These are phyloP conservation scores for Zygosaccharomyces bisporus DNA, from an alignment of 805 yeast species.

Conservation along the genomic window DNA sequence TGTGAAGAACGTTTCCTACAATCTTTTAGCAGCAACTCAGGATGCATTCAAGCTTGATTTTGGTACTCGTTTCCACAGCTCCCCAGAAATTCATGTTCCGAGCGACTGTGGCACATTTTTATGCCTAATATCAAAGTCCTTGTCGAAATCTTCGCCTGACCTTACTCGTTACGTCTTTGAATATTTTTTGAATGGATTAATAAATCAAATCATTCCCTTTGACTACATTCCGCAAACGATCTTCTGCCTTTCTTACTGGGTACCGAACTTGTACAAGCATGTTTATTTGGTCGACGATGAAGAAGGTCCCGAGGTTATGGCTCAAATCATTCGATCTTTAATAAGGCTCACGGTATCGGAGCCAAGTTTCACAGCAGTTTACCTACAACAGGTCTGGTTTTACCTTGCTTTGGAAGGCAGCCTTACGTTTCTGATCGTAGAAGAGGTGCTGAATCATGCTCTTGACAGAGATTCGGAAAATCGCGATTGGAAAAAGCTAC, in stretches of 20 bases:
- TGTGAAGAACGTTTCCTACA: conserved; percentile 60
- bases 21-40: conserved; percentile 59
- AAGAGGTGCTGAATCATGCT: conserved; percentile 70
- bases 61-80: conserved; percentile 52
- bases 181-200: conserved; percentile 27
- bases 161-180: conserved; percentile 54
- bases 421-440: conserved; percentile 55
- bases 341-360: conserved; percentile 54
- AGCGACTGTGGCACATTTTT: conserved; percentile 61
- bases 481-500: conserved; percentile 59
- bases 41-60: conserved; percentile 54
- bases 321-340: conserved; percentile 58
- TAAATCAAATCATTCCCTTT: conserved; percentile 21
- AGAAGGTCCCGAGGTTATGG: conserved; percentile 57
- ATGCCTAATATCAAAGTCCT: conserved; percentile 49
- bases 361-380: conserved; percentile 46
- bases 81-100: conserved; percentile 64
- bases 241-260: conserved; percentile 60
- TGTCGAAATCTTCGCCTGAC: conserved; percentile 55
- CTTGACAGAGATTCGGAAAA: conserved; percentile 77
- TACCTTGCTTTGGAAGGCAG: conserved; percentile 58
- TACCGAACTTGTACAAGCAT: conserved; percentile 56
- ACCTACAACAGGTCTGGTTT: conserved; percentile 65
- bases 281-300: conserved; percentile 53
- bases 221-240: conserved; percentile 26